Conservation (phyloP, 352 stramenopile species). For the Phytopythium litorale region DNA sequence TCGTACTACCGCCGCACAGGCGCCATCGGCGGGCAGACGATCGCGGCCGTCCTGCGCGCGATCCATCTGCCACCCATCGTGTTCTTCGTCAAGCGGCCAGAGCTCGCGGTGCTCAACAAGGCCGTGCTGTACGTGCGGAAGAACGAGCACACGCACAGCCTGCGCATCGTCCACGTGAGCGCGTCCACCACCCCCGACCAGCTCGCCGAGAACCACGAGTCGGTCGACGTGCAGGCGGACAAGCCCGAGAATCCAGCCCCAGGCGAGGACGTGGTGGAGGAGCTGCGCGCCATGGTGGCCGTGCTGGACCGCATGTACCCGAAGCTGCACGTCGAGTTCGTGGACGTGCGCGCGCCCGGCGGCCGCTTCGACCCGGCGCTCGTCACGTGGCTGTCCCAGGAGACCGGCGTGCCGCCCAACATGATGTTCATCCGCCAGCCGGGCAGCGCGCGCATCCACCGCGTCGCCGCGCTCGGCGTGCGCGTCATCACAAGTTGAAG, state of each 20-base stretch:
- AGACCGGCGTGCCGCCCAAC: constrained; percentile 79
- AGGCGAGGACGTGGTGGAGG: constrained; percentile 26
- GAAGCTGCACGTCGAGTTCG: constrained; percentile 89
- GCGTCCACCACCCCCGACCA: not conserved
- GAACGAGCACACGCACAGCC: constrained; percentile 91
- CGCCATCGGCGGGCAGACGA: constrained; percentile 61
- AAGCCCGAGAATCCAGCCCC: not conserved
- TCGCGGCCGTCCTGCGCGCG: constrained; percentile 47
- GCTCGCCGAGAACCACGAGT: not conserved
- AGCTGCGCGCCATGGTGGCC: constrained; percentile 72
- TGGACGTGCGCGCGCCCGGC: constrained; percentile 55
- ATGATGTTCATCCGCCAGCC: constrained; percentile 94
- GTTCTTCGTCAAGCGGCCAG: constrained; percentile 89
- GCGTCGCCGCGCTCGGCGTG: constrained; percentile 81
- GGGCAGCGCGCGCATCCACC: constrained; percentile 86
- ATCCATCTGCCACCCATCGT: constrained; percentile 86
- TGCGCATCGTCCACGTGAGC: constrained; percentile 87
- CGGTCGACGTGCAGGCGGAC: not conserved
- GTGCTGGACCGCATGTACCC: constrained; percentile 91
- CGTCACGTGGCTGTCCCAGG: constrained; percentile 83
- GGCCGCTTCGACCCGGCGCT: constrained; percentile 67
- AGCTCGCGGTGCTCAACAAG: constrained; percentile 92
- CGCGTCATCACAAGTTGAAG: constrained; percentile 84
- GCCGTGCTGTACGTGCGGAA: constrained; percentile 91
- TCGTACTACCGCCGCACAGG: constrained; percentile 36